Percentiles rank a stretch among this genome's conserved stretches.
Evolutionary conservation across 2,329 filamentous ascomycete species (phyloP).

Genomic region (Leptosphaerulina australis): DNA sequence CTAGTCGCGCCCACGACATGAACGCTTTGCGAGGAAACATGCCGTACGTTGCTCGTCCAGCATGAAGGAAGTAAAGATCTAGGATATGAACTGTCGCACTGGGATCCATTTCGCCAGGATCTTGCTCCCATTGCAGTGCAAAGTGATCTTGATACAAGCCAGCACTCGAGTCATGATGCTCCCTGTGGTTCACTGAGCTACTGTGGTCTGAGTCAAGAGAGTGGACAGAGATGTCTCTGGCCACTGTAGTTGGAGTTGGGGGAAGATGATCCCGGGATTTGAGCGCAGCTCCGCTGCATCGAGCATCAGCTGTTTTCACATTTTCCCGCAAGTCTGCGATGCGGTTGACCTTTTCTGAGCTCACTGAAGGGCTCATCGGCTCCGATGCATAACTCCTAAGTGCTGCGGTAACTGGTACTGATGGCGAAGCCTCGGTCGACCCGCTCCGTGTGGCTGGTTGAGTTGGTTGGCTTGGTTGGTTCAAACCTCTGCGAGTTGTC

Average conservation of each 20-base stretch:
- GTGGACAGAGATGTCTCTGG: conserved; percentile 43
- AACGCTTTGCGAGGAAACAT: conserved; percentile 64
- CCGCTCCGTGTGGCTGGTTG: conserved; percentile 3
- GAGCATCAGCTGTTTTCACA: conserved; percentile 35
- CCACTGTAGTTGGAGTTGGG: conserved; percentile 26
- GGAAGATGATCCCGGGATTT: conserved; percentile 37
- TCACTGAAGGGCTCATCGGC: conserved; percentile 37
- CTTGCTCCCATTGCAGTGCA: conserved; percentile 55
- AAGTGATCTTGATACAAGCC: conserved; percentile 43
- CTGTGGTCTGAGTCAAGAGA: conserved; percentile 46
- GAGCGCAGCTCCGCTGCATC: conserved; percentile 35
- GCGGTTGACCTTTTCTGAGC: conserved; percentile 37
- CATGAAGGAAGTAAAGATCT: conserved; percentile 62
- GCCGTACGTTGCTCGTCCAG: conserved; percentile 61
- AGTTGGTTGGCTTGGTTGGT: conserved; percentile 14
- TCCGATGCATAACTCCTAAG: conserved; percentile 43
- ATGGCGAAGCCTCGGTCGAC: conserved; percentile 7
- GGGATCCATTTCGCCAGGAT: conserved; percentile 61
- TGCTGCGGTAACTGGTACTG: conserved; percentile 20
- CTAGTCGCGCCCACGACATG: conserved; percentile 59
- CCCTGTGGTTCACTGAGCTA: conserved; percentile 36
- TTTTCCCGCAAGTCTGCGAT: conserved; percentile 40
- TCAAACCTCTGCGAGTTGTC: conserved; percentile 13
- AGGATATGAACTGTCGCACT: conserved; percentile 59
- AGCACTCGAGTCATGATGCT: conserved; percentile 36